These are phyloP conservation scores for Chaetothyriales sp. DNA, from an alignment of 2,329 filamentous ascomycete species.

Conservation along the genomic window DNA sequence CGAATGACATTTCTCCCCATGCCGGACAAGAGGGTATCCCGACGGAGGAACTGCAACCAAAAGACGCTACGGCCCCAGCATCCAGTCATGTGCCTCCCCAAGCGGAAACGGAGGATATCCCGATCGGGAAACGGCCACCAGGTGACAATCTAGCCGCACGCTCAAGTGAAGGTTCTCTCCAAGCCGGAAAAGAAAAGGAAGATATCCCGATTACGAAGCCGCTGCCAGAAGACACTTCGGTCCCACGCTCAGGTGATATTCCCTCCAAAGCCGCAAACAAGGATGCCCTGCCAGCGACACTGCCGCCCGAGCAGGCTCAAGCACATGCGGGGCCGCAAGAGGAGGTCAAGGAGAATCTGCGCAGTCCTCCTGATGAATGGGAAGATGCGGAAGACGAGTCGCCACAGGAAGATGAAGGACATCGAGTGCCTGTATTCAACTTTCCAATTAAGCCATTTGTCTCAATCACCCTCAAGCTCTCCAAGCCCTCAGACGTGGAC, in stretches of 20 bases:
- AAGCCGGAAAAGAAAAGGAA: background rate
- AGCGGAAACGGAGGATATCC: background rate
- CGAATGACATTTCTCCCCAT: slow-evolving; percentile 50
- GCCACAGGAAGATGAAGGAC: slow-evolving; percentile 48
- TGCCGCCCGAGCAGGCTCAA: background rate
- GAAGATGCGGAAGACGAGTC: slow-evolving; percentile 61
- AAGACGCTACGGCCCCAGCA: background rate
- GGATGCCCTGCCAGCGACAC: background rate
- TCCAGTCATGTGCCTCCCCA: background rate
- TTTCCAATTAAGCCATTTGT: slow-evolving; percentile 97
- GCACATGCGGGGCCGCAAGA: background rate
- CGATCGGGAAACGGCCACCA: background rate
- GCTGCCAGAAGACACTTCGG: background rate
- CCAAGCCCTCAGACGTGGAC: slow-evolving; percentile 41
- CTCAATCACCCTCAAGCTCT: slow-evolving; percentile 58
- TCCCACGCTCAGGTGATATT: background rate
- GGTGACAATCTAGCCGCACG: background rate
- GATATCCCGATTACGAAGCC: background rate
- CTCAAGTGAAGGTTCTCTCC: background rate
- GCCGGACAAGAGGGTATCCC: slow-evolving; percentile 20
- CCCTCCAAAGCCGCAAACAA: background rate
- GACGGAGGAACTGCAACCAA: background rate
- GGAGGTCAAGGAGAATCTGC: slow-evolving; percentile 15
- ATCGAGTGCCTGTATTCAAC: slow-evolving; percentile 70
- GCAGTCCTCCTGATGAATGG: slow-evolving; percentile 66